Percentiles rank a stretch among this genome's conserved stretches.
Conservation (phyloP, 139 green algal genomes). For the Tetradesmus lagerheimii region DNA sequence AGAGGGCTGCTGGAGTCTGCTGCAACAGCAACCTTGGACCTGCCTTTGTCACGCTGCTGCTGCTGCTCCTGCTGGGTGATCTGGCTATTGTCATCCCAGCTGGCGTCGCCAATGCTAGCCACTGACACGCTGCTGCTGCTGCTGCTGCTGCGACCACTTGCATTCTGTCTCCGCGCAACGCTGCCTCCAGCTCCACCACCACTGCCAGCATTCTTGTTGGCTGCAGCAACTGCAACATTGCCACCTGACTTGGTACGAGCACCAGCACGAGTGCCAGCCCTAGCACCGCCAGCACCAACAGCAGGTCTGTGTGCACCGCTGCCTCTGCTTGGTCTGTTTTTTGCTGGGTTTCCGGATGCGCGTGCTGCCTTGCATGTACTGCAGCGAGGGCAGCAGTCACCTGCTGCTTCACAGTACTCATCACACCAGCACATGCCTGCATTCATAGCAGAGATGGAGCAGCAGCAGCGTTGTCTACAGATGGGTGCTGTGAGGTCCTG, state of each 20-base stretch:
- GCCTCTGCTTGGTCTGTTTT: neutral
- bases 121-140: neutral
- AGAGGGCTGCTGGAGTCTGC: neutral
- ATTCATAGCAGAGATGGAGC: neutral
- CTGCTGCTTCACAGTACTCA: neutral
- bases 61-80: neutral
- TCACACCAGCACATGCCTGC: slow-evolving; percentile 42
- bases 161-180: no score
- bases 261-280: neutral
- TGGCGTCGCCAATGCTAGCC: neutral
- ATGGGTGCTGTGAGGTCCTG: no score
- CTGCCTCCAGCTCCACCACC: neutral
- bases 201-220: no score
- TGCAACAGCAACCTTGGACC: neutral
- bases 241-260: neutral
- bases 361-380: neutral
- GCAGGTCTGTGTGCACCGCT: neutral
- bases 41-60: neutral
- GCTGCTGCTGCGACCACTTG: neutral
- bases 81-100: neutral
- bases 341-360: neutral
- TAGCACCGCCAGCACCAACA: neutral
- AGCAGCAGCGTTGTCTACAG: no score
- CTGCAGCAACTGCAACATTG: neutral
- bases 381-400: slow-evolving; percentile 31